Evolutionary conservation across 257 asterid genomes (phyloP).

Genomic region (Dorcoceras hygrometricum): DNA sequence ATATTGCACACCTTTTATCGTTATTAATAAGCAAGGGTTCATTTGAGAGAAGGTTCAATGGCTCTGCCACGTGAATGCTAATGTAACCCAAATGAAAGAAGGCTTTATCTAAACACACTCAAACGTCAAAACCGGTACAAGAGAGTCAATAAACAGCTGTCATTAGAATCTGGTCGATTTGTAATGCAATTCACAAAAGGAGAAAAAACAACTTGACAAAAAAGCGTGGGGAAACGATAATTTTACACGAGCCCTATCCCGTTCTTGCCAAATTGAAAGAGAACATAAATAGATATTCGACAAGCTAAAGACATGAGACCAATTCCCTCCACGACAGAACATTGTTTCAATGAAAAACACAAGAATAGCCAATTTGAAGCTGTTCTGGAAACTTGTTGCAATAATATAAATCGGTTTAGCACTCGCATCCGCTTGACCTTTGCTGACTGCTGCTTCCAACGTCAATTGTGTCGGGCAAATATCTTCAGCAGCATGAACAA

Average conservation of each 20-base stretch:
- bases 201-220: background rate
- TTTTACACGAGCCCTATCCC: background rate
- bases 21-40: too few relatives aligned
- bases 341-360: conserved; percentile 15
- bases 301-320: conserved; percentile 1
- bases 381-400: background rate
- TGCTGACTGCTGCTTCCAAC: conserved; percentile 52
- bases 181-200: background rate
- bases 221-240: background rate
- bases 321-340: conserved; percentile 20
- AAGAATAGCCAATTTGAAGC: conserved; percentile 8
- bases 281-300: background rate
- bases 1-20: too few relatives aligned
- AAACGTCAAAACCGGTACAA: background rate
- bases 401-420: conserved; percentile 29
- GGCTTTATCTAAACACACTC: too few relatives aligned
- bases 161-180: background rate
- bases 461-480: conserved; percentile 57
- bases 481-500: conserved; percentile 34
- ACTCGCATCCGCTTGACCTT: conserved; percentile 60
- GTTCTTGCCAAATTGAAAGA: background rate
- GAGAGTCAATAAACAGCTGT: background rate
- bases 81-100: background rate
- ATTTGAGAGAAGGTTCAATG: too few relatives aligned
- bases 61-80: background rate